Percentiles rank a stretch among this genome's conserved stretches.
phyloP scores from a whole-genome alignment of 768 basidiomycete species.

The Tulasnella sp. region DNA sequence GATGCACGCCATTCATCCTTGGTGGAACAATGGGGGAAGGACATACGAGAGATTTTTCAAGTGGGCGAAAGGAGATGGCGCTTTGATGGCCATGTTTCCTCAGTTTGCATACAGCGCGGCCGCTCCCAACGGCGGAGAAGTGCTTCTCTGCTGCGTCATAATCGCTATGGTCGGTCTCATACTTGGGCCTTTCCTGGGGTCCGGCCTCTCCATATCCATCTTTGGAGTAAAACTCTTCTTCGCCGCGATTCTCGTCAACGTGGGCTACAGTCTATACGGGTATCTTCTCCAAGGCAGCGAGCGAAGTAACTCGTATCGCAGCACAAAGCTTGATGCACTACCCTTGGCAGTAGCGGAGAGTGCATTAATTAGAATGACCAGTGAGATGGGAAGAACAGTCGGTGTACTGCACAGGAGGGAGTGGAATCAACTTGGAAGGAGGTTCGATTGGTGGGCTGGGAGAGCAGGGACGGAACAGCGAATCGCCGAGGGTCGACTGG shows the following conservation, averaged over 20 bases:
- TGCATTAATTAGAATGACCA: constrained; percentile 50
- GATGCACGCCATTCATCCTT: constrained; percentile 55
- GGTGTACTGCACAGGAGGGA: constrained; percentile 50
- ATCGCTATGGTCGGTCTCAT: constrained; percentile 17
- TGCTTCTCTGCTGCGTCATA: constrained; percentile 38
- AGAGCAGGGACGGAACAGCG: constrained; percentile 28
- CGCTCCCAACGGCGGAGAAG: constrained; percentile 52
- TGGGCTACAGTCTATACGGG: constrained; percentile 50
- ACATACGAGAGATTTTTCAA: constrained; percentile 54
- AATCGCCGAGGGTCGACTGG: neutral
- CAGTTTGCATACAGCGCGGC: constrained; percentile 46
- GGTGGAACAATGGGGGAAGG: constrained; percentile 50
- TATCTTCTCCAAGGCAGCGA: constrained; percentile 45
- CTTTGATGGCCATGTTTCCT: constrained; percentile 47
- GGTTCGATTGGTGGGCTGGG: constrained; percentile 59
- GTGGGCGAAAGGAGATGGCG: constrained; percentile 59
- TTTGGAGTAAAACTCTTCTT: constrained; percentile 35
- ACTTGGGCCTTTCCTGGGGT: constrained; percentile 9
- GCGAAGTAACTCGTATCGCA: constrained; percentile 39
- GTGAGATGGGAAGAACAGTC: constrained; percentile 48
- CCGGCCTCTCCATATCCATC: neutral
- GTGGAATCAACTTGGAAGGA: constrained; percentile 38
- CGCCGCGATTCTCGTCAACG: constrained; percentile 43
- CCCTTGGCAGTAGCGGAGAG: constrained; percentile 49
- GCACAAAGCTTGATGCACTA: constrained; percentile 44